A percentile compares a stretch with the other conserved stretches of the same genome.
These are phyloP conservation scores for Aureobasidium zeae DNA, from an alignment of 2,329 filamentous ascomycete genomes.

Conservation along the genomic window DNA sequence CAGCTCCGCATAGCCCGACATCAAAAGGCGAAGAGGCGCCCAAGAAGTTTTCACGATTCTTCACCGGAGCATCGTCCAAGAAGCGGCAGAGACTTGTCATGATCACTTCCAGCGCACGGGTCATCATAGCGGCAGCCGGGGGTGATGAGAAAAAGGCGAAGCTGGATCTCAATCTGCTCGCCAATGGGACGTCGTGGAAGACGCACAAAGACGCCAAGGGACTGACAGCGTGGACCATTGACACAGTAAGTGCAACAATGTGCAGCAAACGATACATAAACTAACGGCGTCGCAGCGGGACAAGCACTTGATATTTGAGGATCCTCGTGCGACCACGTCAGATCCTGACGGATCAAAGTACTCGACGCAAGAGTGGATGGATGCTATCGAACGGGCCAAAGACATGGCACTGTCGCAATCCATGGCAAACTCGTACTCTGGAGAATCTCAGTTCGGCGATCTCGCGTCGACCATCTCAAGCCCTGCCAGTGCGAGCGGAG, in stretches of 20 bases:
- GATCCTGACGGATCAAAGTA: constrained; percentile 55
- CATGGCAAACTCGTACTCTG: constrained; percentile 55
- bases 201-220: constrained; percentile 80
- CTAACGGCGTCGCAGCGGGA: constrained; percentile 52
- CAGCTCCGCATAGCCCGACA: constrained; percentile 64
- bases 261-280: constrained; percentile 18
- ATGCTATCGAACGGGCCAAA: constrained; percentile 74
- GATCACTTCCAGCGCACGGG: constrained; percentile 82
- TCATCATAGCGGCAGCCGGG: constrained; percentile 81
- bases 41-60: constrained; percentile 88
- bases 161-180: constrained; percentile 76
- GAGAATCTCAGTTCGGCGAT: constrained; percentile 37
- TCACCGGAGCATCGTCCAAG: constrained; percentile 82
- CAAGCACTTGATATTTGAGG: constrained; percentile 87
- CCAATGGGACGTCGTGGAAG: constrained; percentile 66
- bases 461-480: constrained; percentile 56
- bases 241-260: constrained; percentile 61
- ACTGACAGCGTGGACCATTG: constrained; percentile 77
- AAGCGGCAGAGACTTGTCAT: constrained; percentile 89
- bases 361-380: constrained; percentile 84
- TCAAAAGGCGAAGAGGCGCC: constrained; percentile 52
- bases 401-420: constrained; percentile 74
- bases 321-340: constrained; percentile 63
- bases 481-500: constrained; percentile 63
- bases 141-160: constrained; percentile 96